phyloP scores from a whole-genome alignment of 2,329 filamentous ascomycete genomes.

The Bipolaris zeicola region DNA sequence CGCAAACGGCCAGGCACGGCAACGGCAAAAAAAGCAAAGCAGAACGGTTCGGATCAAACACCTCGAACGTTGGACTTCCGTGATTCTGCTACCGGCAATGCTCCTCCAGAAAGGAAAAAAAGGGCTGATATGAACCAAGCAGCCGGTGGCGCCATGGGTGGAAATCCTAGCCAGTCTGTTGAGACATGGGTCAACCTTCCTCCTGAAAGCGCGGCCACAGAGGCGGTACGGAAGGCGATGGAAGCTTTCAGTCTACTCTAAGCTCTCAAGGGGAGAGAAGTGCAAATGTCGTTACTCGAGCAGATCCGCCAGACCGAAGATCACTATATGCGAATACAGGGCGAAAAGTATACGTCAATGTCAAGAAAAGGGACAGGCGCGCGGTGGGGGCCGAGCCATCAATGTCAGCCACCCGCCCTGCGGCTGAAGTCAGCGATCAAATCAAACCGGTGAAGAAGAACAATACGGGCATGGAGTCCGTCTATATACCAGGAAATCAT shows the following conservation, averaged over 20 bases:
- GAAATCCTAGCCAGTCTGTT: slow-evolving; percentile 2
- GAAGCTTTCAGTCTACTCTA: slow-evolving; percentile 9
- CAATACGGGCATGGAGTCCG: neutral
- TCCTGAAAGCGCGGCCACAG: slow-evolving; percentile 10
- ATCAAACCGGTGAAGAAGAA: neutral
- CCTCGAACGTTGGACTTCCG: slow-evolving; percentile 6
- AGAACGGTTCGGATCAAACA: neutral
- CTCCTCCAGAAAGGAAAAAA: neutral
- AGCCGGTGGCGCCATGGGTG: neutral
- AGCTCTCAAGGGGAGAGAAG: neutral
- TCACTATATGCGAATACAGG: neutral
- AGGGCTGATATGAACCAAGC: neutral
- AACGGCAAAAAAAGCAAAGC: neutral
- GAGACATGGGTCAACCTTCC: slow-evolving; percentile 7
- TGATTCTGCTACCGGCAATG: neutral
- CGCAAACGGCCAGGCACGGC: slow-evolving; percentile 11
- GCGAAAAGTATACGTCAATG: neutral
- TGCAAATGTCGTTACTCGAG: neutral
- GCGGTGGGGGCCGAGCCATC: neutral
- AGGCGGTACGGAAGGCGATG: slow-evolving; percentile 13
- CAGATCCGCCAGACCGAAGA: too few relatives aligned
- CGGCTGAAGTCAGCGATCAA: neutral
- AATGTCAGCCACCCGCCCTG: neutral
- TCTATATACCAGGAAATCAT: neutral
- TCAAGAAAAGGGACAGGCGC: neutral